These are phyloP conservation scores for Trichocladium uniseriatum DNA, from an alignment of 495 filamentous ascomycete genomes.

Conservation along the genomic window DNA sequence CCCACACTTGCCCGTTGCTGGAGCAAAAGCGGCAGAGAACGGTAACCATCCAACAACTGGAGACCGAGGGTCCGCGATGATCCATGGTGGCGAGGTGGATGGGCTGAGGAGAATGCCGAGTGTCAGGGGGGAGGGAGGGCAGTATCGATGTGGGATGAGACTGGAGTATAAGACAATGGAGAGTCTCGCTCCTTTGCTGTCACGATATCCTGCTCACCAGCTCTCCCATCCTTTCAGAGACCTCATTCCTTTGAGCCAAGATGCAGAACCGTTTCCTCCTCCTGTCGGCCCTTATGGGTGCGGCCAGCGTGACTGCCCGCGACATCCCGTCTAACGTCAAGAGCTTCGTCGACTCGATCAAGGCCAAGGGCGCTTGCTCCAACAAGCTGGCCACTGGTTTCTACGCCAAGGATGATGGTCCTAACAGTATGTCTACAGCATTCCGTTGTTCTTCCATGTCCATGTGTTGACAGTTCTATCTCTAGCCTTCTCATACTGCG, in stretches of 20 bases:
- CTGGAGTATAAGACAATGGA: background rate
- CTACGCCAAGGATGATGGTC: constrained; percentile 26
- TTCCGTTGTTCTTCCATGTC: background rate
- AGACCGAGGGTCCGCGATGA: too few species aligned
- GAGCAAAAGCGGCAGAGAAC: too few species aligned
- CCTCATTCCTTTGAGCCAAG: background rate
- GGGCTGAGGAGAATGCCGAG: too few species aligned
- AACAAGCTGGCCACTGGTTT: constrained; percentile 30
- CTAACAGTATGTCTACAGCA: constrained; percentile 20
- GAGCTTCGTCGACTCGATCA: constrained; percentile 29
- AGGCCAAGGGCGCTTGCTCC: constrained; percentile 26
- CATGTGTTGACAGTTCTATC: background rate
- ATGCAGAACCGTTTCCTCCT: constrained; percentile 4
- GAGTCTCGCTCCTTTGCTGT: background rate
- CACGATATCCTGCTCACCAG: background rate
- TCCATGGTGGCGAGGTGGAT: too few species aligned
- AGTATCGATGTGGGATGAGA: too few species aligned
- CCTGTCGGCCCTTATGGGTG: background rate
- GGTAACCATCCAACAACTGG: too few species aligned
- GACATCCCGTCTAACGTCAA: constrained; percentile 28
- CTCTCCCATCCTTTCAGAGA: background rate
- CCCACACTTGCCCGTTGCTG: too few species aligned
- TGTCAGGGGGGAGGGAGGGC: too few species aligned
- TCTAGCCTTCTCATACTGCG: constrained; percentile 33
- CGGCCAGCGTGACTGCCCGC: constrained; percentile 10